These are phyloP conservation scores for Anaeromyces robustus DNA, from an alignment of 192 early-diverging fungal genomes.

Conservation along the genomic window DNA sequence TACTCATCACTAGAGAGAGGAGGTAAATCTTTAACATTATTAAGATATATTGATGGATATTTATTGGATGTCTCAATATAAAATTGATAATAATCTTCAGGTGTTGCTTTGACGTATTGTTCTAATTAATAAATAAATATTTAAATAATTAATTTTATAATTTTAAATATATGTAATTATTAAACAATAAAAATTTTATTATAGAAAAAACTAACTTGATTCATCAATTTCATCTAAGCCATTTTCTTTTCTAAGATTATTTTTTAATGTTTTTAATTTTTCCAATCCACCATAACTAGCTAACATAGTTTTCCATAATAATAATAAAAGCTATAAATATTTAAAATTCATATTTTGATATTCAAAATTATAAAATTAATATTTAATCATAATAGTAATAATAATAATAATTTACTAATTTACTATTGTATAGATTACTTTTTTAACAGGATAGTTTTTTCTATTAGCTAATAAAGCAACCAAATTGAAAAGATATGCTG, in stretches of 20 bases:
- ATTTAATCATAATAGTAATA: not conserved
- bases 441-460: constrained; percentile 56
- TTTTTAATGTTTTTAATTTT: constrained; percentile 28
- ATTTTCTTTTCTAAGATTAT: constrained; percentile 20
- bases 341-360: constrained; percentile 9
- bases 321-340: constrained; percentile 30
- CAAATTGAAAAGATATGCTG: constrained; percentile 46
- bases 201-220: constrained; percentile 4
- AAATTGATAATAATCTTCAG: constrained; percentile 42
- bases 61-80: constrained; percentile 33
- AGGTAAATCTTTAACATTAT: constrained; percentile 19
- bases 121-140: too few species aligned
- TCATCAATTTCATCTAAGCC: constrained; percentile 20
- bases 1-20: not conserved
- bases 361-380: too few species aligned
- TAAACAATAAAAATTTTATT: too few species aligned
- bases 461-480: constrained; percentile 45
- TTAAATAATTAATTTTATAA: too few species aligned
- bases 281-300: constrained; percentile 36
- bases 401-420: not conserved
- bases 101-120: constrained; percentile 32
- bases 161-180: too few species aligned
- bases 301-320: constrained; percentile 54
- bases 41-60: constrained; percentile 42
- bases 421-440: constrained; percentile 12